Percentiles rank a stretch among this genome's conserved stretches.
These are phyloP conservation scores for Trypanosoma cruzi DNA, from an alignment of 208 protist species.

Conservation along the genomic window DNA sequence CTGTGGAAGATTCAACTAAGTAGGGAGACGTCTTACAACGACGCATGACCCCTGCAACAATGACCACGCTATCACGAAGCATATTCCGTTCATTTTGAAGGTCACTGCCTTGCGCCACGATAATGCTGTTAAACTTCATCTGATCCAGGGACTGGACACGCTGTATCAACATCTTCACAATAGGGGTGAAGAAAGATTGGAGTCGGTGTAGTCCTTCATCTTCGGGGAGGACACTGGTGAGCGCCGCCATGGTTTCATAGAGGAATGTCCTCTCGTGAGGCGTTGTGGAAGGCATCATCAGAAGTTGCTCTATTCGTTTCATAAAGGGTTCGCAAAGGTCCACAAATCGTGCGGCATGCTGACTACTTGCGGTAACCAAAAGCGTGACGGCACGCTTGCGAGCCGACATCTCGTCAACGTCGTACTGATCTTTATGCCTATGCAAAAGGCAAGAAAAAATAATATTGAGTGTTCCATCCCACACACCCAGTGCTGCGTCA, in stretches of 20 bases:
- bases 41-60: slow-evolving; percentile 66
- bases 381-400: slow-evolving; percentile 57
- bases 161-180: slow-evolving; percentile 44
- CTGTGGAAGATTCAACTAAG: slow-evolving; percentile 43
- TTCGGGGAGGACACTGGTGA: slow-evolving; percentile 45
- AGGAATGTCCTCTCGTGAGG: slow-evolving; percentile 51
- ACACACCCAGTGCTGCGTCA: slow-evolving; percentile 49
- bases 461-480: slow-evolving; percentile 59
- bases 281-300: slow-evolving; percentile 34
- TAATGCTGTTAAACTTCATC: slow-evolving; percentile 55
- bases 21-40: slow-evolving; percentile 52
- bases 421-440: slow-evolving; percentile 17
- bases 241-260: slow-evolving; percentile 68
- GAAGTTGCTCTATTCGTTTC: slow-evolving; percentile 48
- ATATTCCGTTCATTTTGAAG: slow-evolving; percentile 33
- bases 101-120: slow-evolving; percentile 30
- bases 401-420: slow-evolving; percentile 35
- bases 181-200: slow-evolving; percentile 56
- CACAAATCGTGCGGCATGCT: slow-evolving; percentile 40
- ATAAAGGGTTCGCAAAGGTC: slow-evolving; percentile 27
- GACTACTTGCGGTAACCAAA: slow-evolving; percentile 29
- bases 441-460: slow-evolving; percentile 43
- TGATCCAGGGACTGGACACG: slow-evolving; percentile 35
- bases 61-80: slow-evolving; percentile 44
- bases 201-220: slow-evolving; percentile 51